These are phyloP conservation scores for Lagenidium giganteum DNA, from an alignment of 352 stramenopile species.

Conservation along the genomic window DNA sequence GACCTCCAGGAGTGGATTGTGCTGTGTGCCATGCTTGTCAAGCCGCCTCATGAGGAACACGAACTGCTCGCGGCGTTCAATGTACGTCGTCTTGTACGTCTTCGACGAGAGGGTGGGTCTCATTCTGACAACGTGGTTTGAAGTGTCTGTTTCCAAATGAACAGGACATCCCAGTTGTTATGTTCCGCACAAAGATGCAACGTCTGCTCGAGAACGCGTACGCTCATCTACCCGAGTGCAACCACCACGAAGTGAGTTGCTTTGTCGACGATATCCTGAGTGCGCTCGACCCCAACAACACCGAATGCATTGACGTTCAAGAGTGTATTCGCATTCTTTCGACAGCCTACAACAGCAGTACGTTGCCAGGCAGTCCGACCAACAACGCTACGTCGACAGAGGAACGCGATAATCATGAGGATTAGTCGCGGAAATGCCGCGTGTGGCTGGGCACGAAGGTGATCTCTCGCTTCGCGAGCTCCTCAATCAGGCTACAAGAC, in stretches of 20 bases:
- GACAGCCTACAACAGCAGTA: constrained; percentile 34
- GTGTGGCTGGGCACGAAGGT: constrained; percentile 48
- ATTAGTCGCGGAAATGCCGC: constrained; percentile 64
- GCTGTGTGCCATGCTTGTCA: constrained; percentile 58
- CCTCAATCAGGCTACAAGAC: constrained; percentile 35
- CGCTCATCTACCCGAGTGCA: constrained; percentile 53
- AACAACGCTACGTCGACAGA: constrained; percentile 1
- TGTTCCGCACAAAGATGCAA: constrained; percentile 72
- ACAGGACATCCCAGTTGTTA: constrained; percentile 46
- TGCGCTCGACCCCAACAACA: constrained; percentile 59
- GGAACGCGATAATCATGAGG: neutral
- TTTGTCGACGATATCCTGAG: constrained; percentile 69
- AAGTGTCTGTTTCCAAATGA: constrained; percentile 64
- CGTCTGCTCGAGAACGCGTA: constrained; percentile 60
- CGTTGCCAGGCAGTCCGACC: constrained; percentile 1
- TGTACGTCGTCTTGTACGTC: constrained; percentile 17
- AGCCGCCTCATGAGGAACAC: constrained; percentile 39
- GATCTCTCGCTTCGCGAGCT: constrained; percentile 35
- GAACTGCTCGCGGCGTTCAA: constrained; percentile 51
- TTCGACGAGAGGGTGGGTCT: neutral
- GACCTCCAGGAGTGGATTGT: constrained; percentile 65
- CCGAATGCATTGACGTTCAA: constrained; percentile 65
- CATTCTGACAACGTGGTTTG: neutral
- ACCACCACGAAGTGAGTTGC: constrained; percentile 65
- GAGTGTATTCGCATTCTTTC: constrained; percentile 61